Evolutionary conservation across 75 land plant species (phyloP).

Genomic region (Isoetes taiwanensis): DNA sequence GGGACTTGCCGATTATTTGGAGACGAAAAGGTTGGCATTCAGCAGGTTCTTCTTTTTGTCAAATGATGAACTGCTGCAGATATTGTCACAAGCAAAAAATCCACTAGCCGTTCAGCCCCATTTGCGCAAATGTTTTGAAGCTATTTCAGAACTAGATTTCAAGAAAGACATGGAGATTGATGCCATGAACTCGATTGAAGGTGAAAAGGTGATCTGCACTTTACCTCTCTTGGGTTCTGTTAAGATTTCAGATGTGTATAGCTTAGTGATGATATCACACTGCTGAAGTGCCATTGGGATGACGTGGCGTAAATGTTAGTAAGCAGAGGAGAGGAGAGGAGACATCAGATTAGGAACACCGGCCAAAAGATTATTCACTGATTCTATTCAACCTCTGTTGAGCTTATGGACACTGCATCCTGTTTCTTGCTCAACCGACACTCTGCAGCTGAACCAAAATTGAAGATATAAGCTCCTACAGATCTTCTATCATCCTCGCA

Average conservation of each 20-base stretch:
- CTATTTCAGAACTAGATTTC: conserved; percentile 23
- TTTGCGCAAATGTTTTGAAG: conserved; percentile 31
- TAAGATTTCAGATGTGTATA: background rate
- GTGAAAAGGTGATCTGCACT: conserved; percentile 24
- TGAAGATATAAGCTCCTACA: too few relatives aligned
- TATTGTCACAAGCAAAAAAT: conserved; percentile 30
- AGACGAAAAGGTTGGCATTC: conserved; percentile 29
- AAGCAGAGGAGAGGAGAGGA: too few relatives aligned
- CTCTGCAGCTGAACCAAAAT: too few relatives aligned
- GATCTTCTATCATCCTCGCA: too few relatives aligned
- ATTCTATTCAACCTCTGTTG: too few relatives aligned
- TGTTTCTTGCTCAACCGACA: too few relatives aligned
- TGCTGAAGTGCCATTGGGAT: too few relatives aligned
- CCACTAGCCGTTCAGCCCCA: conserved; percentile 35
- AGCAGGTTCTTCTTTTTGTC: conserved; percentile 30
- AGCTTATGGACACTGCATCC: too few relatives aligned
- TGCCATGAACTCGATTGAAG: conserved; percentile 29
- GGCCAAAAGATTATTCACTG: too few relatives aligned
- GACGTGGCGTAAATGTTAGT: too few relatives aligned
- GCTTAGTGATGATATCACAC: too few relatives aligned
- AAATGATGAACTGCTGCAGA: conserved; percentile 33
- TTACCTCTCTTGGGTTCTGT: background rate
- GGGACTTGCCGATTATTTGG: conserved; percentile 28
- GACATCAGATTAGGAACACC: too few relatives aligned
- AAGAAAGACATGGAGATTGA: conserved; percentile 18